phyloP scores from a whole-genome alignment of 257 asterid species.

The Ilex asprella region DNA sequence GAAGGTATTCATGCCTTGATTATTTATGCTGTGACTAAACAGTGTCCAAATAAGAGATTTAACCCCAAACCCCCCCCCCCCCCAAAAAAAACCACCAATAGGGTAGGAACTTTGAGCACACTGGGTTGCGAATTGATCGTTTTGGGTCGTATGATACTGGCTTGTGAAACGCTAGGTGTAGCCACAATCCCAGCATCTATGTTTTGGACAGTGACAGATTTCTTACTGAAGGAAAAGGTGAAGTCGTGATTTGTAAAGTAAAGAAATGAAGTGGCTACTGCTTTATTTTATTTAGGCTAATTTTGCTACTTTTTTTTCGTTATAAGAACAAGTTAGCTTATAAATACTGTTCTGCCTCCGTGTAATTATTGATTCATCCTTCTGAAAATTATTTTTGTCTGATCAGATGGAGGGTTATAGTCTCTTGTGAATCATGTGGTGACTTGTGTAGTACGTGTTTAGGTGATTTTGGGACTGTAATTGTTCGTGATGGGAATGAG shows the following conservation, averaged over 20 bases:
- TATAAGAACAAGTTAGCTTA: not conserved
- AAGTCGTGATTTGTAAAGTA: too few relatives aligned
- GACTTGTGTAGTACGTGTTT: slow-evolving; percentile 14
- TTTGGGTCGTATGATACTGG: too few relatives aligned
- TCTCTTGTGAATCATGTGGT: not conserved
- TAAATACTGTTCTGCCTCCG: not conserved
- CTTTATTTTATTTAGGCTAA: too few relatives aligned
- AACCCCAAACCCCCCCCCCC: too few relatives aligned
- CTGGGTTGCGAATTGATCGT: too few relatives aligned
- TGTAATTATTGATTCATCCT: not conserved
- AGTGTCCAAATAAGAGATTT: not conserved
- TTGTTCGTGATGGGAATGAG: slow-evolving; percentile 56
- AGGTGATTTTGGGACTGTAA: slow-evolving; percentile 90
- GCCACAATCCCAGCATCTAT: too few relatives aligned
- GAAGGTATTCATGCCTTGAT: slow-evolving; percentile 44
- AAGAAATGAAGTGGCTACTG: too few relatives aligned
- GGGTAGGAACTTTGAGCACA: too few relatives aligned
- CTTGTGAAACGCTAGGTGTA: too few relatives aligned
- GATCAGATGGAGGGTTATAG: not conserved
- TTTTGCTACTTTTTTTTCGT: not conserved
- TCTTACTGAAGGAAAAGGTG: too few relatives aligned
- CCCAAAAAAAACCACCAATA: too few relatives aligned
- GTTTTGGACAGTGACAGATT: too few relatives aligned
- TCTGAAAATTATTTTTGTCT: not conserved
- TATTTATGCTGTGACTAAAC: not conserved